Base-by-base conservation (phyloP, 2,329 filamentous ascomycete species). In the Bipolaris zeicola region DNA sequence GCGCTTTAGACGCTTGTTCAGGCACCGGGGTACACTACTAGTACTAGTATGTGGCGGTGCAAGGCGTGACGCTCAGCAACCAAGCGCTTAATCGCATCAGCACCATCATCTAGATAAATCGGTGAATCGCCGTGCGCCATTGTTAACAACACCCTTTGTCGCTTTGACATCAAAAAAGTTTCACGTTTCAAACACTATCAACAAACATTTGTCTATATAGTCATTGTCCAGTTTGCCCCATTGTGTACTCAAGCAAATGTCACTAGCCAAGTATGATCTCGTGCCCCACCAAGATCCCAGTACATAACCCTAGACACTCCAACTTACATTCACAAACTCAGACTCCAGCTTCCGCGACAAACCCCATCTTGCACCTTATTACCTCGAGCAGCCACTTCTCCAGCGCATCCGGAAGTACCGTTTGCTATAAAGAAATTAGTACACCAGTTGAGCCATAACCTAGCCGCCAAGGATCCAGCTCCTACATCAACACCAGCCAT, bases 371-470 rank as follows among this genome's bases (percentile, higher is more conserved):
- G 44, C 59, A 55, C 43, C 52, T 56, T 20, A 16, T 39, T 55
- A 39, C 28, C 55, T 13, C 43, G 55, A 57, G 54, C 55, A 37
- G 44, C 52, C 13, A 60, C 58, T n/a, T 61, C 61, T 26, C 57
- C 63, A 18, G 42, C 16, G 22, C 60, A 50, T 8, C 37, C 18
- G 2, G 26, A 33, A 24, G 41, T 43, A 34, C 37, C 18, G 18
- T 14, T 49, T 45, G 53, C 55, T 10, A 33, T n/a, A 36, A 34
- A 52, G 8, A 44, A 55, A 52, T 49, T 57, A 13, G 28, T 31
- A 4, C 47, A 42, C 13, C 52, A 59, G 46, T 18, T 60, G 36
- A 42, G 7, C 13, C 16, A n/a, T 6, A 13, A 22, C 18, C 13
- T 14, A 3, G 6, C 39, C 14, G 22, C 39, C 13, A n/a, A 42